Conservation (phyloP, 129 eudicot species). For the Saposhnikovia divaricata region DNA sequence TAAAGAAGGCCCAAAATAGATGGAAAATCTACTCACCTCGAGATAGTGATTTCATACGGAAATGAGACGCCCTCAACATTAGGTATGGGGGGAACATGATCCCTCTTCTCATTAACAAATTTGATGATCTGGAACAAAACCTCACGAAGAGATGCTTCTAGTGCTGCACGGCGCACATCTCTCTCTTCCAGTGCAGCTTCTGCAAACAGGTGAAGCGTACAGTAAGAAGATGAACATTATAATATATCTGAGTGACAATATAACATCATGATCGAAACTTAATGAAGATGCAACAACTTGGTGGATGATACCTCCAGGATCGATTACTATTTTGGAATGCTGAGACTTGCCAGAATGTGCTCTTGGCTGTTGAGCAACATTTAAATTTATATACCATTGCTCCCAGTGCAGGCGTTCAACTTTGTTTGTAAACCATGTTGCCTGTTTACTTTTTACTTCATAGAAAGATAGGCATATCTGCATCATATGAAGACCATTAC, state of each 20-base stretch:
- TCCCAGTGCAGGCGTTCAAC: constrained; percentile 97
- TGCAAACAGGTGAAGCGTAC: constrained; percentile 14
- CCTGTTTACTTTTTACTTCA: constrained; percentile 86
- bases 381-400: constrained; percentile 85
- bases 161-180: constrained; percentile 64
- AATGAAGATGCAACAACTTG: constrained; percentile 9
- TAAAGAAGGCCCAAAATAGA: background rate
- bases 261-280: background rate
- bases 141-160: constrained; percentile 78
- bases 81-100: constrained; percentile 90
- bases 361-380: constrained; percentile 72
- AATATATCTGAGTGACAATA: background rate
- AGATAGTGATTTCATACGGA: constrained; percentile 90
- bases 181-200: constrained; percentile 68
- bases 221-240: background rate
- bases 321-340: constrained; percentile 68
- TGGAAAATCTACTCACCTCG: constrained; percentile 51
- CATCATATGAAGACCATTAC: constrained; percentile 19
- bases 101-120: constrained; percentile 95
- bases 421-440: constrained; percentile 86
- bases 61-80: constrained; percentile 74
- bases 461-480: constrained; percentile 91
- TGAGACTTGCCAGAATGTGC: constrained; percentile 66
- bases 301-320: constrained; percentile 63
- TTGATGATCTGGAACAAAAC: constrained; percentile 90